Percentiles rank a stretch among this genome's conserved stretches.
These are phyloP conservation scores for Euphorbia pulcherrima DNA, from an alignment of 345 rosid genomes.

Conservation along the genomic window DNA sequence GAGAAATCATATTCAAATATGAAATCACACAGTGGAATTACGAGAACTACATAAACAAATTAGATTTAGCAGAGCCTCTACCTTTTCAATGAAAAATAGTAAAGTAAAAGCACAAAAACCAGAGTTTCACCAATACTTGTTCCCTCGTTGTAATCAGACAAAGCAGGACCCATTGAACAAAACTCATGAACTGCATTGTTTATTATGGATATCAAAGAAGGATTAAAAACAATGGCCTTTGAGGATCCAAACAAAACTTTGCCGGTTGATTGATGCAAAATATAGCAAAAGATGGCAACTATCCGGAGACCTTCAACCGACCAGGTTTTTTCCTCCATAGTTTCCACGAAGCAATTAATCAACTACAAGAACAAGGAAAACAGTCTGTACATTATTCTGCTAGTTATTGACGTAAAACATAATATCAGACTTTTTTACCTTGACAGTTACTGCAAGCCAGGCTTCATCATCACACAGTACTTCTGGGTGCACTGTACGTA, in stretches of 20 bases:
- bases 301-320: constrained; percentile 45
- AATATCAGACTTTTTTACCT: constrained; percentile 44
- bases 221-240: constrained; percentile 54
- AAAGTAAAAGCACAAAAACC: constrained; percentile 44
- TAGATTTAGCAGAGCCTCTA: constrained; percentile 27
- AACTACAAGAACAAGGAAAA: constrained; percentile 43
- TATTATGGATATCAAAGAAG: constrained; percentile 52
- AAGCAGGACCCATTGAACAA: constrained; percentile 65
- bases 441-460: constrained; percentile 61
- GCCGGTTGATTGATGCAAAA: constrained; percentile 55
- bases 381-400: constrained; percentile 13
- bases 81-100: constrained; percentile 69
- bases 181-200: constrained; percentile 44
- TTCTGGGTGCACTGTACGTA: constrained; percentile 54
- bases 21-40: constrained; percentile 10
- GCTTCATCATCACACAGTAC: constrained; percentile 53
- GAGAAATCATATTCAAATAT: constrained; percentile 32
- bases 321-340: constrained; percentile 31
- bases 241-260: constrained; percentile 64
- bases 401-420: constrained; percentile 4
- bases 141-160: constrained; percentile 49
- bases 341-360: constrained; percentile 43
- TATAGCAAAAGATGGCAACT: constrained; percentile 55
- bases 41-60: background rate
- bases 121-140: constrained; percentile 48